These are phyloP conservation scores for Arthrocladium fulminans DNA, from an alignment of 2,329 filamentous ascomycete genomes.

Conservation along the genomic window DNA sequence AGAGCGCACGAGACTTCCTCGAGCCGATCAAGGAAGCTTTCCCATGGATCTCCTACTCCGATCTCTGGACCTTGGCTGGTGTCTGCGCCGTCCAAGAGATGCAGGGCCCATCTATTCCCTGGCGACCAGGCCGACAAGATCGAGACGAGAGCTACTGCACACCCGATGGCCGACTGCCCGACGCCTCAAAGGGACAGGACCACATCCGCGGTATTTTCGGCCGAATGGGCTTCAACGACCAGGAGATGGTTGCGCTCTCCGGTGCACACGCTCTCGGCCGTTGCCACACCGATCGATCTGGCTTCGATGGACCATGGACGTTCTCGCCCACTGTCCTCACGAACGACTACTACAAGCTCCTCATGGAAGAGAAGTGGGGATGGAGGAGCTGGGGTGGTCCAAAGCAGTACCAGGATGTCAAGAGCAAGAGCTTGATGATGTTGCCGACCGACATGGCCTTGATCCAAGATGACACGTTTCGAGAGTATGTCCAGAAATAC, in stretches of 20 bases:
- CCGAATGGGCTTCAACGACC: conserved; percentile 97
- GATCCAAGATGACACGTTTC: conserved; percentile 80
- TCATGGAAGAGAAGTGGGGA: conserved; percentile 86
- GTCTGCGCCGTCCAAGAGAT: conserved; percentile 88
- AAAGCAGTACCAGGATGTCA: conserved; percentile 81
- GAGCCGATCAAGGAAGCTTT: conserved; percentile 83
- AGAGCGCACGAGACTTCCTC: conserved; percentile 80
- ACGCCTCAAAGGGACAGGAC: conserved; percentile 65
- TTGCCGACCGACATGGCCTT: conserved; percentile 84
- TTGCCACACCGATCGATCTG: conserved; percentile 80
- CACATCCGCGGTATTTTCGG: conserved; percentile 89
- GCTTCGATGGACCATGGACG: conserved; percentile 83
- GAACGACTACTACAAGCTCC: conserved; percentile 87
- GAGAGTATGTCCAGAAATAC: conserved; percentile 71
- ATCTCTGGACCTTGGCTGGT: conserved; percentile 89
- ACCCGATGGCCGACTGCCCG: conserved; percentile 82
- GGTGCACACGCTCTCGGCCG: conserved; percentile 83
- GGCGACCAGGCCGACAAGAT: conserved; percentile 76
- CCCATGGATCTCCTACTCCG: conserved; percentile 94
- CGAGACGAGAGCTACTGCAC: conserved; percentile 76
- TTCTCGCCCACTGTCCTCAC: conserved; percentile 85
- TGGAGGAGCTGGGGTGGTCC: conserved; percentile 88
- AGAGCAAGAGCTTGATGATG: conserved; percentile 90
- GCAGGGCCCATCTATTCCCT: conserved; percentile 79
- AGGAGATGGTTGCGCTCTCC: conserved; percentile 83